Base-by-base conservation (phyloP, 306 rosid species). In the Aeschynomene evenia region DNA sequence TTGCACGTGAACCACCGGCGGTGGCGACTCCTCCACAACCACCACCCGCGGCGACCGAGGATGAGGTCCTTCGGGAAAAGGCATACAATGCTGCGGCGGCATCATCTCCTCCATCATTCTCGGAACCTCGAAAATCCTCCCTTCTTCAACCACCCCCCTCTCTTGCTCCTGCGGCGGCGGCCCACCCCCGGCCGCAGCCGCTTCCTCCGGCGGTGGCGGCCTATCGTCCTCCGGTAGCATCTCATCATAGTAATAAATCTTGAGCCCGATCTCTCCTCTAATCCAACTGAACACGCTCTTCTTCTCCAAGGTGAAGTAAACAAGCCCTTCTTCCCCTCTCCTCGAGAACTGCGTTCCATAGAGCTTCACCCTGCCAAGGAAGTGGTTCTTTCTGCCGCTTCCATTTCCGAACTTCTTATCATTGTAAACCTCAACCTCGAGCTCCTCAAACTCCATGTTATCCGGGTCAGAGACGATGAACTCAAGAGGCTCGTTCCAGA, bases 241-340 rank as follows among this genome's bases (percentile, higher is more conserved):
- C 46, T 94, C 97, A n/a, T 94, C 98, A 7, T 56, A 87, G 75
- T 75, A 83, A 75, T 79, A 82, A 79, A 82, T 82, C 70, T 73
- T 86, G 67, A 94, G 73, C 2, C 98, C 98, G 29, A 94, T 87
- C 53, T 94, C 96, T 1, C 98, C 98, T 18, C 88, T 71, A 12
- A 94, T 70, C 92, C 96, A 94, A 58, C 96, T 90, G 72, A 94
- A 88, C 2, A 94, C 90, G 66, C 97, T 90, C 79, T 81, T 88
- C 96, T 94, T 94, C 92, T 94, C 98, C 29, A 94, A 55, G 0
- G 86, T 72, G 15, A 45, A 85, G 31, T 61, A 78, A 11, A 86
- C 91, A 52, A 90, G 43, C 5, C 92, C 97, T 20, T 94, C 97
- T 7, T 87, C 83, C 0, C 98, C 98, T 60, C 85, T 86, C 59